phyloP scores from a whole-genome alignment of 2,329 filamentous ascomycete species.

The Diaporthe caulivora region DNA sequence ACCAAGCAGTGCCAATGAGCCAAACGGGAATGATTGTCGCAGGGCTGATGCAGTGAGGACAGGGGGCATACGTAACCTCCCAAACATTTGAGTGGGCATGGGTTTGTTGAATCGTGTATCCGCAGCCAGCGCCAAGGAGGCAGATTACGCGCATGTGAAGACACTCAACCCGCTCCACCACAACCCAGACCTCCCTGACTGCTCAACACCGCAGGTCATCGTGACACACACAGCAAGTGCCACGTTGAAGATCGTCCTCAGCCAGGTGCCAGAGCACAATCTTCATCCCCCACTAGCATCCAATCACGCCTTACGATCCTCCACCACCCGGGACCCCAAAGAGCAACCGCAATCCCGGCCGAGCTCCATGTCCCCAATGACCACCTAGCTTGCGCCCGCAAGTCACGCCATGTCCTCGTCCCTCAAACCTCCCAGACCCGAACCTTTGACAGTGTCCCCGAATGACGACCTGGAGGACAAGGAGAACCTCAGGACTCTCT shows the following conservation, averaged over 20 bases:
- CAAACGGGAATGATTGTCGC: slow-evolving; percentile 11
- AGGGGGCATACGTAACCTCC: slow-evolving; percentile 12
- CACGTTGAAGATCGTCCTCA: slow-evolving; percentile 12
- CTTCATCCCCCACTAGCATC: background rate
- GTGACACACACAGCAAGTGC: background rate
- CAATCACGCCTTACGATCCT: background rate
- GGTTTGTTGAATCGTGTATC: slow-evolving; percentile 20
- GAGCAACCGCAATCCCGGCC: slow-evolving; percentile 4
- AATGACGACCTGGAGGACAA: slow-evolving; percentile 50
- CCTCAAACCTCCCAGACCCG: slow-evolving; percentile 52
- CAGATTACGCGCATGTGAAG: slow-evolving; percentile 37
- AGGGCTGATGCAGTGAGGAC: slow-evolving; percentile 21
- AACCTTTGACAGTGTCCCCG: slow-evolving; percentile 42
- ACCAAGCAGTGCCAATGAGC: background rate
- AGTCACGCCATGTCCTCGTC: slow-evolving; percentile 61
- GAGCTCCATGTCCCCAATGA: slow-evolving; percentile 26
- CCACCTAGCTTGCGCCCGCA: slow-evolving; percentile 41
- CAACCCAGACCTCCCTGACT: slow-evolving; percentile 11
- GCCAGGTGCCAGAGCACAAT: slow-evolving; percentile 28
- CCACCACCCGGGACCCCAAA: slow-evolving; percentile 7
- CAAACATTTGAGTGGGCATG: background rate
- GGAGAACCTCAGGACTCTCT: slow-evolving; percentile 61
- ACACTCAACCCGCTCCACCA: slow-evolving; percentile 22
- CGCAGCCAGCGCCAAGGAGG: slow-evolving; percentile 1
- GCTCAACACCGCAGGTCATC: slow-evolving; percentile 20